Conservation (phyloP, 2,329 filamentous ascomycete species). For the Exophiala calicioides region DNA sequence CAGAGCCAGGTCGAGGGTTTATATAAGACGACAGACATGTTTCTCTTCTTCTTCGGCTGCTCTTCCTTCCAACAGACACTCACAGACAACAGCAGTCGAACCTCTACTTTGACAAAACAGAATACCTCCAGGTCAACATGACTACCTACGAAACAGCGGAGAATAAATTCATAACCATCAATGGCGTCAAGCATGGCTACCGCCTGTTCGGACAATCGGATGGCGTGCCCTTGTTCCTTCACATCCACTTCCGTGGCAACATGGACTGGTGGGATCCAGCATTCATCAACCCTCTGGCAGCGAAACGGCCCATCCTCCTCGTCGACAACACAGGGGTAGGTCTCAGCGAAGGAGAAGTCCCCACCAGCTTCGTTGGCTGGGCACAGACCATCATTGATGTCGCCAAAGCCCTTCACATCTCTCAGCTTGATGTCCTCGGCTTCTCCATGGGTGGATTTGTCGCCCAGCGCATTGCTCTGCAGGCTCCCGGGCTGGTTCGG, state of each 20-base stretch:
- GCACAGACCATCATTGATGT: conserved; percentile 35
- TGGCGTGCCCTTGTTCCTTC: conserved; percentile 32
- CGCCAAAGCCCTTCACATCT: conserved; percentile 36
- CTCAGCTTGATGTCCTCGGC: conserved; percentile 49
- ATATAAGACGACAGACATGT: too few species aligned
- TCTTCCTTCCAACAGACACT: too few species aligned
- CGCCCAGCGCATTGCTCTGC: conserved; percentile 49
- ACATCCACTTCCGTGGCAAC: conserved; percentile 34
- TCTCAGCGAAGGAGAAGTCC: conserved; percentile 46
- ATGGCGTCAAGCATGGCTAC: conserved; percentile 32
- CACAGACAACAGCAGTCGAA: too few species aligned
- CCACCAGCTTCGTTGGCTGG: conserved; percentile 42
- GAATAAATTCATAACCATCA: conserved; percentile 27
- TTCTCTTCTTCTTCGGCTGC: too few species aligned
- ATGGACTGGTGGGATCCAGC: conserved; percentile 42
- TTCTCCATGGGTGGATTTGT: conserved; percentile 54
- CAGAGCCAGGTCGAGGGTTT: too few species aligned
- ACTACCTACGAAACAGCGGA: conserved; percentile 31
- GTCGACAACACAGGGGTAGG: conserved; percentile 54
- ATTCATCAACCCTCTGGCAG: conserved; percentile 49
- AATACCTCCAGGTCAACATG: conserved; percentile 27
- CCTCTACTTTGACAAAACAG: too few species aligned
- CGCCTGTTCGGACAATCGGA: conserved; percentile 24
- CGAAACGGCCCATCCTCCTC: conserved; percentile 46
- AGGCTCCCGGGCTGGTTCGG: conserved; percentile 40